Percentiles rank a stretch among this genome's conserved stretches.
Evolutionary conservation across 768 basidiomycete genomes (phyloP).

Genomic region (Termitomyces sp.): DNA sequence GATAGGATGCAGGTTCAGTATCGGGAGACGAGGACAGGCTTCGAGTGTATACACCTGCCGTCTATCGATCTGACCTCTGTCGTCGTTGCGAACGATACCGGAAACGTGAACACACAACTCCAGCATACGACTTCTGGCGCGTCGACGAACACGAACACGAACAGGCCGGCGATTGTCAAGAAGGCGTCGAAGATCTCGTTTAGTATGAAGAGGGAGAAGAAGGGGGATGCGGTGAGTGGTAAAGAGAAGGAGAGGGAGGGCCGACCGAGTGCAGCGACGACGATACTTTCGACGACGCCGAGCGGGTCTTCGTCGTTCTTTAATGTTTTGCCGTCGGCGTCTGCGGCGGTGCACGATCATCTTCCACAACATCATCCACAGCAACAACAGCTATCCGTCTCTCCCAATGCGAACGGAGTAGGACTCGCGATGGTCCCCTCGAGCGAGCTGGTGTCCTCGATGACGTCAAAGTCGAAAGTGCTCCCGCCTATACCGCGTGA

Average conservation of each 20-base stretch:
- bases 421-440: constrained; percentile 19
- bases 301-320: constrained; percentile 86
- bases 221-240: not conserved
- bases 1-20: constrained; percentile 96
- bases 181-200: constrained; percentile 82
- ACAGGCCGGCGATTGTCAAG: constrained; percentile 54
- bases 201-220: constrained; percentile 52
- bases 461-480: constrained; percentile 47
- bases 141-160: constrained; percentile 31
- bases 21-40: constrained; percentile 85
- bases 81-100: constrained; percentile 28
- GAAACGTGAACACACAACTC: constrained; percentile 28
- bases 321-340: constrained; percentile 58
- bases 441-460: constrained; percentile 35
- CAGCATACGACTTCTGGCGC: constrained; percentile 47
- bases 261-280: constrained; percentile 41
- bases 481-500: constrained; percentile 84
- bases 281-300: constrained; percentile 58
- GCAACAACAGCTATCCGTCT: constrained; percentile 6
- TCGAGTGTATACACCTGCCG: constrained; percentile 94
- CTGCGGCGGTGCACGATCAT: constrained; percentile 16
- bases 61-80: constrained; percentile 89
- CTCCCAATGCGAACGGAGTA: constrained; percentile 30
- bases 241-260: constrained; percentile 24
- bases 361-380: not conserved